These are phyloP conservation scores for Erysimum pusillum DNA, from an alignment of 441 rosid genomes.

Conservation along the genomic window DNA sequence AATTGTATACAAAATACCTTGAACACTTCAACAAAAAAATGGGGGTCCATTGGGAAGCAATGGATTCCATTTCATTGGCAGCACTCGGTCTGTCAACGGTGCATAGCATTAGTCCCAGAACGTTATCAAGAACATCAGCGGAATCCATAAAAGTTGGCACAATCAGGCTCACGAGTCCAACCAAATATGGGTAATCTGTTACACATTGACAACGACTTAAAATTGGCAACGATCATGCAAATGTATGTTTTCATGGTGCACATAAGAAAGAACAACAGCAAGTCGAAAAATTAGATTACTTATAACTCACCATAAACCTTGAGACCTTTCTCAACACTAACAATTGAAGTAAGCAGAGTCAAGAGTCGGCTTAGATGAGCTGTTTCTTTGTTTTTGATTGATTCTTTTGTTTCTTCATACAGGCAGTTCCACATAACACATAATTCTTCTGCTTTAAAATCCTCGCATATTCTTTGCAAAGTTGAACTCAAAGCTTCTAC, in stretches of 20 bases:
- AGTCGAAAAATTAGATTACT: constrained; percentile 36
- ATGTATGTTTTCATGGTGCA: constrained; percentile 17
- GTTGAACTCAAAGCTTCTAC: constrained; percentile 67
- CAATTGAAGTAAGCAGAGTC: constrained; percentile 60
- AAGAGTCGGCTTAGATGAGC: constrained; percentile 63
- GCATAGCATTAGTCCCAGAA: constrained; percentile 71
- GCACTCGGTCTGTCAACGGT: constrained; percentile 55
- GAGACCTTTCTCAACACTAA: constrained; percentile 57
- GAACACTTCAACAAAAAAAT: constrained; percentile 62
- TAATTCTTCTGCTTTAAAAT: constrained; percentile 64
- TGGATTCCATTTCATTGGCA: constrained; percentile 51
- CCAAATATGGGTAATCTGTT: constrained; percentile 73
- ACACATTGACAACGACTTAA: constrained; percentile 32
- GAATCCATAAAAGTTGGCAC: constrained; percentile 55
- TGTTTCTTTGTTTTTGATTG: constrained; percentile 44
- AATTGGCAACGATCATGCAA: constrained; percentile 23
- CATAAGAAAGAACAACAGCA: constrained; percentile 29
- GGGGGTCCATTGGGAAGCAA: constrained; percentile 77
- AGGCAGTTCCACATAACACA: constrained; percentile 68
- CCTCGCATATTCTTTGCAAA: constrained; percentile 70
- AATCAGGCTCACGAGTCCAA: constrained; percentile 57
- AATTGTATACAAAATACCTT: constrained; percentile 56
- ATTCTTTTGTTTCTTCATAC: constrained; percentile 56
- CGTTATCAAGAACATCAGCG: constrained; percentile 63
- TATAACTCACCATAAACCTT: constrained; percentile 67